Base-by-base conservation (phyloP, 2,329 filamentous ascomycete species). In the Metarhizium rileyi region DNA sequence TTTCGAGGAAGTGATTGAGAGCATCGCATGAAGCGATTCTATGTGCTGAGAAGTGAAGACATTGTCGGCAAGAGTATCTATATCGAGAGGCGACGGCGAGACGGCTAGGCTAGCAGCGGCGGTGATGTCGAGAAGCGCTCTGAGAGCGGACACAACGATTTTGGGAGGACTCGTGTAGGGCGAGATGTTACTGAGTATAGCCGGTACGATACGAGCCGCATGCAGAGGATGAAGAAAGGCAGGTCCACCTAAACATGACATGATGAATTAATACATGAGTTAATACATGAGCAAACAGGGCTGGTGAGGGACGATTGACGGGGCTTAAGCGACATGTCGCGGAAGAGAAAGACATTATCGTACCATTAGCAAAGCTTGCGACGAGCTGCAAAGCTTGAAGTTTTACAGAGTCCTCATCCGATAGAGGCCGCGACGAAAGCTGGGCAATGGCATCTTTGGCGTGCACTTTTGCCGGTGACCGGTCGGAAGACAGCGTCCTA, bases 321-420 rank as follows among this genome's bases (percentile, higher is more conserved):
- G 9, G n/a, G 27, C 26, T 27, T 26, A 42, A 33, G n/a, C 12
- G 25, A 33, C 20, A 12, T 20, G 23, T 12, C 9, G 23, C 0
- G 25, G 2, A 51, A 57, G 55, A 50, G 57, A 55, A n/a, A 28
- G 20, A 16, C 23, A 42, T 25, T 7, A 57, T 14, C 74, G 60
- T 75, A 90, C 90, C 90, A 68, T 86, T 84, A 50, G 89, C 87
- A 61, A 97, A 80, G 65, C 87, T 93, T 44, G 85, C 84, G 33
- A 95, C 71, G n/a, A 96, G 77, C 55, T 94, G 82, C 36, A 90
- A 78, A n/a, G 86, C 85, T 64, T 95, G 87, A 50, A 93, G 71
- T 56, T 81, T 80, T 44, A 84, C 75, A 42, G 79, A 75, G 50
- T 90, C 84, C 52, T 87, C 81, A 10, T 83, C 78, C 3, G 73